Conservation (phyloP, 768 basidiomycete genomes). For the Xerocomus potaroensis region DNA sequence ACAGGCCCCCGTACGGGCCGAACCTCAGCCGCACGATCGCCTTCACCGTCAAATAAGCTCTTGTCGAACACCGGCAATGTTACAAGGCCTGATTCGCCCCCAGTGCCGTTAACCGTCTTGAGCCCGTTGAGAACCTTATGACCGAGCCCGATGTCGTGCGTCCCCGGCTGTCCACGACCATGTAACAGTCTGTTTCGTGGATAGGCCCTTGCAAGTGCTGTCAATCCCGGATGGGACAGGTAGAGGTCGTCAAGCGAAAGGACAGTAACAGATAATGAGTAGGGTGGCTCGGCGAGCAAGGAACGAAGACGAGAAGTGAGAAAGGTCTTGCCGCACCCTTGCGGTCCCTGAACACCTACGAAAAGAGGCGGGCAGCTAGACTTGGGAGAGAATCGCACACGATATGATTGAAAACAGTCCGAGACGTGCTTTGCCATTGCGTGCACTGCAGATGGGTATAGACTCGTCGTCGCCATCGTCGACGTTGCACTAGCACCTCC, state of each 20-base stretch:
- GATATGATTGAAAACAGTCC: slow-evolving; percentile 33
- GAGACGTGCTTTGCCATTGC: slow-evolving; percentile 39
- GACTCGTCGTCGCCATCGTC: slow-evolving; percentile 13
- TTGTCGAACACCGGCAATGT: slow-evolving; percentile 86
- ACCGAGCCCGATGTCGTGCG: slow-evolving; percentile 79
- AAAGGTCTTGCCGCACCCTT: slow-evolving; percentile 91
- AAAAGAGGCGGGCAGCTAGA: slow-evolving; percentile 54
- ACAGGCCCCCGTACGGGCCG: slow-evolving; percentile 46
- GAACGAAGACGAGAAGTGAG: slow-evolving; percentile 56
- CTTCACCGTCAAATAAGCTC: slow-evolving; percentile 72
- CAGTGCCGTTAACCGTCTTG: slow-evolving; percentile 34
- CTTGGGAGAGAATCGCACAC: slow-evolving; percentile 13
- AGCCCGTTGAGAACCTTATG: slow-evolving; percentile 47
- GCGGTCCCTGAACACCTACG: slow-evolving; percentile 87
- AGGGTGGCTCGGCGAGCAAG: slow-evolving; percentile 40
- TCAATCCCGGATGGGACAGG: slow-evolving; percentile 62
- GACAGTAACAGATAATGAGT: slow-evolving; percentile 53
- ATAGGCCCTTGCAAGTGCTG: slow-evolving; percentile 43
- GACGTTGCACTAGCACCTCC: no score
- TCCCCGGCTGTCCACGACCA: slow-evolving; percentile 91
- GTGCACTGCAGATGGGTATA: slow-evolving; percentile 32
- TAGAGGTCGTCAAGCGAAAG: slow-evolving; percentile 87
- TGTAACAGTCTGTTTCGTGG: slow-evolving; percentile 63
- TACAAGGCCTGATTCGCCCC: slow-evolving; percentile 24
- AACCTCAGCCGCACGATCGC: slow-evolving; percentile 61